Percentiles rank a stretch among this genome's conserved stretches.
Conservation (phyloP, 495 filamentous ascomycete species). For the Antarctomyces pellizariae region DNA sequence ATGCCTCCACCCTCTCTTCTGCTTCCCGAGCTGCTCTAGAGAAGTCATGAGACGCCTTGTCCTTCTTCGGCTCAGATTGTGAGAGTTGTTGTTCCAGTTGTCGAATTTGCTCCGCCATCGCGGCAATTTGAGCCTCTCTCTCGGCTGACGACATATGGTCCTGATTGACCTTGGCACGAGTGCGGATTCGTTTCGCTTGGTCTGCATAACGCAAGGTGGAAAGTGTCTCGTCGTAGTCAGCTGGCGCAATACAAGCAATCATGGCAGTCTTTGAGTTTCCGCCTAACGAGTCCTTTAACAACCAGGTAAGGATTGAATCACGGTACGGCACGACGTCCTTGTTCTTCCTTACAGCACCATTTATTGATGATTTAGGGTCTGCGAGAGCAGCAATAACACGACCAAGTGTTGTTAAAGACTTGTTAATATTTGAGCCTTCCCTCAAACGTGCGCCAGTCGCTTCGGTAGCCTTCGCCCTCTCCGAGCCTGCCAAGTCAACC, state of each 20-base stretch:
- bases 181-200: constrained; percentile 93
- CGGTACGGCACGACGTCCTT: constrained; percentile 76
- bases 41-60: no score
- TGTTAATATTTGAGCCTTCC: constrained; percentile 96
- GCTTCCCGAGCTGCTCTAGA: no score
- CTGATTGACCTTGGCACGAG: constrained; percentile 88
- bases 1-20: constrained; percentile 68
- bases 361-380: constrained; percentile 41
- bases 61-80: constrained; percentile 33
- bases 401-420: constrained; percentile 85
- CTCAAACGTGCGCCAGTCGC: constrained; percentile 75
- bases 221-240: constrained; percentile 92
- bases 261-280: constrained; percentile 96
- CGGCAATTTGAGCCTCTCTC: constrained; percentile 75
- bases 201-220: constrained; percentile 92
- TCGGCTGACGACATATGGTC: constrained; percentile 69
- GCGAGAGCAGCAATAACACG: constrained; percentile 93
- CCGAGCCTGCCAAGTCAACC: constrained; percentile 86
- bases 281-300: constrained; percentile 83
- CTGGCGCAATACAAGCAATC: constrained; percentile 91
- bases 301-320: constrained; percentile 92
- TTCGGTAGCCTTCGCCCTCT: constrained; percentile 87
- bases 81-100: constrained; percentile 56
- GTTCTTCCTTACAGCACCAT: constrained; percentile 24
- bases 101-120: constrained; percentile 86